phyloP scores from a whole-genome alignment of 108 stramenopile genomes.

The Nitzschia inconspicua region DNA sequence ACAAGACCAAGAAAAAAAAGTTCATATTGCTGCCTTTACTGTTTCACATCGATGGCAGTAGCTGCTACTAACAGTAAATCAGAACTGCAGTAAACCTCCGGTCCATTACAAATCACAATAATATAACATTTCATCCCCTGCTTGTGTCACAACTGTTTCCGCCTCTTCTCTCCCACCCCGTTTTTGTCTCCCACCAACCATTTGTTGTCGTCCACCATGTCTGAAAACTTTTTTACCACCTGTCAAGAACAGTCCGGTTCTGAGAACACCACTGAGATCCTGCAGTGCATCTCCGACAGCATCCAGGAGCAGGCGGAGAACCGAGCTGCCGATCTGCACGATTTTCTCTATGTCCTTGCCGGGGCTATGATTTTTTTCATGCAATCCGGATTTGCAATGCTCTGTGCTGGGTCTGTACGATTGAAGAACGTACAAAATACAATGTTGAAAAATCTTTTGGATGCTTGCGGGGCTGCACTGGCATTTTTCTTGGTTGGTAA shows the following conservation, averaged over 20 bases:
- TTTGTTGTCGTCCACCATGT: neutral
- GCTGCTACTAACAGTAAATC: neutral
- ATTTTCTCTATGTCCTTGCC: slow-evolving; percentile 25
- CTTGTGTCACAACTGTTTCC: neutral
- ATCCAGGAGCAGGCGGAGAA: slow-evolving; percentile 5
- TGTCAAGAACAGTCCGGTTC: slow-evolving; percentile 8
- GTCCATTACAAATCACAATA: neutral
- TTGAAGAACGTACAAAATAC: slow-evolving; percentile 85
- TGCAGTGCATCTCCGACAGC: slow-evolving; percentile 41
- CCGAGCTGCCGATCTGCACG: slow-evolving; percentile 9
- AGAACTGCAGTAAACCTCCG: neutral
- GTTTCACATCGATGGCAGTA: neutral
- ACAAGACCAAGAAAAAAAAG: too few relatives aligned
- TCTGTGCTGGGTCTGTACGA: slow-evolving; percentile 79
- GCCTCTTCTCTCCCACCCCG: too few relatives aligned
- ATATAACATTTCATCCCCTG: neutral
- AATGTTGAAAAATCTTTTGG: slow-evolving; percentile 81
- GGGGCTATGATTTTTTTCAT: slow-evolving; percentile 63
- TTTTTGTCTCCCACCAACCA: too few relatives aligned
- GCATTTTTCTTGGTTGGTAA: slow-evolving; percentile 71
- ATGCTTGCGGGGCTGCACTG: slow-evolving; percentile 73
- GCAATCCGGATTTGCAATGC: slow-evolving; percentile 85
- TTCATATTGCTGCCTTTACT: too few relatives aligned
- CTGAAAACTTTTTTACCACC: slow-evolving; percentile 6
- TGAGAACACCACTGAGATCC: slow-evolving; percentile 10